Evolutionary conservation across 2,329 filamentous ascomycete species (phyloP), one percentile per base, ranked within the genome.

Genomic region (Chalaropsis thielavioides): DNA sequence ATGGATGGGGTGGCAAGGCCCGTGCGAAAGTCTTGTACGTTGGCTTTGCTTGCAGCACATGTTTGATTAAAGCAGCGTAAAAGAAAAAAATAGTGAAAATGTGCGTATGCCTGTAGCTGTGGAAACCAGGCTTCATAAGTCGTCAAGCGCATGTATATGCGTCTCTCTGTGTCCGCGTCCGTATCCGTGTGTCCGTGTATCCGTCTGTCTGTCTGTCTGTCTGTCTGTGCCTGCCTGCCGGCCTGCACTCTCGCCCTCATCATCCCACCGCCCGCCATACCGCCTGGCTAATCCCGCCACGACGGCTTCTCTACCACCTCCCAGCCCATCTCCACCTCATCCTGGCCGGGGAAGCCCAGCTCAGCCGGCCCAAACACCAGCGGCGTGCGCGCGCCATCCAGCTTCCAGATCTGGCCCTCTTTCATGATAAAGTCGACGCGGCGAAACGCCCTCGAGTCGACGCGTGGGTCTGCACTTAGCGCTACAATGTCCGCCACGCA

Each of bases 391-490:
- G 62, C 65, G 2, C 74, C 72, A 5, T 72, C 70, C 44, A 69
- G 64, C 69, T 81, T 81, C 75, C 78, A 82, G 8, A 82, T 72
- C 61, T 69, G 74, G 0, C 75, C 80, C 69, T 83, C 80, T 70
- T 83, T 83, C 80, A 83, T 83, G 19, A 83, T 81, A 70, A 82
- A 82, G 63, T 70, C 73, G 0, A 83, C 77, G 66, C 74, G 76
- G 63, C 80, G 74, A 38, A 83, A 67, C 1, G 76, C 76, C 22
- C 70, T 68, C 0, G 70, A 43, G 64, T 81, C 77, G 22, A 72
- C 67, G 31, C 73, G 72, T 2, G 78, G 75, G 68, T 82, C 77
- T 0, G 74, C 71, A 1, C 76, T 72, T 11, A 83, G 67, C 0
- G 79, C 80, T 60, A 82, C 75, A 11, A 83, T 75, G 71, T 83